These are phyloP conservation scores for Globisporangium yorkense DNA, from an alignment of 352 stramenopile species.

Conservation along the genomic window DNA sequence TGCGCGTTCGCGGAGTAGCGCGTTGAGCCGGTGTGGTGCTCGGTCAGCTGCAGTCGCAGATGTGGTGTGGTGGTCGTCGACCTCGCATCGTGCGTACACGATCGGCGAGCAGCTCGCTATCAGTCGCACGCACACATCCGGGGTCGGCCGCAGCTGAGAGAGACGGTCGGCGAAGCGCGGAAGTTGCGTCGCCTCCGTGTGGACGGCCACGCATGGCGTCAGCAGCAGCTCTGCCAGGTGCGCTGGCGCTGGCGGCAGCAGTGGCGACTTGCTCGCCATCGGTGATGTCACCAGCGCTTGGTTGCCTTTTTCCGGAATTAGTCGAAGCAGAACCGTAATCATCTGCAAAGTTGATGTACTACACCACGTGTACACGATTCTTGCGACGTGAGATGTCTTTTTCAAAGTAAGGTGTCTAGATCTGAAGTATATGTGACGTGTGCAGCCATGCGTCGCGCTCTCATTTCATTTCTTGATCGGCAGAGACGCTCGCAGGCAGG, in stretches of 20 bases:
- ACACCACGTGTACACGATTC: not conserved
- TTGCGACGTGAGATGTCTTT: not conserved
- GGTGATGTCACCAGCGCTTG: too few species aligned
- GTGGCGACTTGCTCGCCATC: too few species aligned
- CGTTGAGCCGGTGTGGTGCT: not conserved
- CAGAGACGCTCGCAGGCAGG: not conserved
- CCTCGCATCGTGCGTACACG: slow-evolving; percentile 8
- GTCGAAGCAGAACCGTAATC: too few species aligned
- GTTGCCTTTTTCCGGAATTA: too few species aligned
- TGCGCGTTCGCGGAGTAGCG: not conserved
- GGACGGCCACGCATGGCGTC: slow-evolving; percentile 19
- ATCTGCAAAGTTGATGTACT: too few species aligned
- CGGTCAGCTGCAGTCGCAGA: not conserved
- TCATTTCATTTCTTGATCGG: too few species aligned
- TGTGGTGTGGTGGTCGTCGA: not conserved
- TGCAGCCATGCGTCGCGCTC: too few species aligned
- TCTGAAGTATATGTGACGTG: too few species aligned
- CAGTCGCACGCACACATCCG: not conserved
- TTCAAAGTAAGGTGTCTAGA: not conserved
- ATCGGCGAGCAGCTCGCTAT: slow-evolving; percentile 12
- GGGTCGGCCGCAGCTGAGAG: not conserved
- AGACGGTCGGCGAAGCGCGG: slow-evolving; percentile 14
- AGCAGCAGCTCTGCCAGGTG: not conserved
- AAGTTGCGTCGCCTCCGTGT: slow-evolving; percentile 27
- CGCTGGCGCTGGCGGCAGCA: too few species aligned